Conservation (phyloP, 2,329 filamentous ascomycete species). For the Neofusicoccum cordaticola region DNA sequence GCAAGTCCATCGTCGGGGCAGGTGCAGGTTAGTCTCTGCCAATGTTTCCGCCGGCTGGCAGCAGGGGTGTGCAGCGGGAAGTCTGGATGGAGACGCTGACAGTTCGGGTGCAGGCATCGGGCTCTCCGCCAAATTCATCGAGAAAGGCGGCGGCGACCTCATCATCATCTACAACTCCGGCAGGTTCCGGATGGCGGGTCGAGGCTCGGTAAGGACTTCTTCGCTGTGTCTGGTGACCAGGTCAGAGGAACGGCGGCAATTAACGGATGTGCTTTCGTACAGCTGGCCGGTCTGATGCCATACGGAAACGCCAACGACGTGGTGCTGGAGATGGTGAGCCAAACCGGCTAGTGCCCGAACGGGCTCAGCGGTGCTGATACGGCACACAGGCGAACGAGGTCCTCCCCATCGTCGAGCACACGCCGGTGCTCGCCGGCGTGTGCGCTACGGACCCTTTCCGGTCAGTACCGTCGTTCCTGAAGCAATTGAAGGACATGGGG, state of each 20-base stretch:
- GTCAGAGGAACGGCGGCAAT: not conserved
- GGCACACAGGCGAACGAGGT: conserved; percentile 58
- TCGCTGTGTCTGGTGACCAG: not conserved
- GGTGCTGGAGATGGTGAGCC: conserved; percentile 62
- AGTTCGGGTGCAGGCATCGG: conserved; percentile 54
- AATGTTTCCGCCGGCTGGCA: not conserved
- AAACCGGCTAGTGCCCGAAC: not conserved
- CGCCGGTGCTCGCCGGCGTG: conserved; percentile 67
- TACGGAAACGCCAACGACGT: conserved; percentile 70
- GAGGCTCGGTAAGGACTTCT: conserved; percentile 49
- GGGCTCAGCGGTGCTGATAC: not conserved
- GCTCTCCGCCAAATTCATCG: conserved; percentile 68
- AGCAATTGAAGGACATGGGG: conserved; percentile 59
- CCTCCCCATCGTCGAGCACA: conserved; percentile 60
- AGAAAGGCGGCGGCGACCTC: conserved; percentile 65
- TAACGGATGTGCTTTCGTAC: not conserved
- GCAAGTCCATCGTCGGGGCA: conserved; percentile 63
- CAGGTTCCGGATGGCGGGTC: conserved; percentile 69
- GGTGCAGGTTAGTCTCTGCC: conserved; percentile 51
- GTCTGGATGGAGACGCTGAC: not conserved
- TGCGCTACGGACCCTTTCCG: conserved; percentile 70
- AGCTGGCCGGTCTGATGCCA: conserved; percentile 65
- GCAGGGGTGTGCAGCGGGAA: not conserved
- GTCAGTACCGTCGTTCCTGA: conserved; percentile 59
- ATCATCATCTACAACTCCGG: conserved; percentile 73